Evolutionary conservation across 2,329 filamentous ascomycete genomes (phyloP).

Genomic region (Calonectria pseudoturangicola): DNA sequence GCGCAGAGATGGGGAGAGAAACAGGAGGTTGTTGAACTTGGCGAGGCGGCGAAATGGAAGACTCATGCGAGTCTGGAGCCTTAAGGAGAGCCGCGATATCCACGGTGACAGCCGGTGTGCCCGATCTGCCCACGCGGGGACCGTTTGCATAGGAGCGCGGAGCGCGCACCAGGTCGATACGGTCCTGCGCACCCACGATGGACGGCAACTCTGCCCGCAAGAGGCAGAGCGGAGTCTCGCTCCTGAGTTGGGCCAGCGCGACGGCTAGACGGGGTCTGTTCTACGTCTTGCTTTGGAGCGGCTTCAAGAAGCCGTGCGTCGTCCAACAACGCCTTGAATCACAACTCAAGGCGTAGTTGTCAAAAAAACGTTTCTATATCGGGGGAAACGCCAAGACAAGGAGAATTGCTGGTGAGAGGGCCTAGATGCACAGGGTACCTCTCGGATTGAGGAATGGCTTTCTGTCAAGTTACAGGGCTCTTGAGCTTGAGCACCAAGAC

Average conservation of each 20-base stretch:
- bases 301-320: constrained; percentile 48
- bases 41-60: constrained; percentile 68
- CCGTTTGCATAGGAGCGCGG: constrained; percentile 55
- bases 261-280: constrained; percentile 53
- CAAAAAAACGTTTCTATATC: constrained; percentile 32
- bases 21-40: constrained; percentile 51
- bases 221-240: constrained; percentile 64
- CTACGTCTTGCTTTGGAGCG: constrained; percentile 43
- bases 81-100: constrained; percentile 95
- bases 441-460: constrained; percentile 15
- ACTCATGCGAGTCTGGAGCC: constrained; percentile 83
- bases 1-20: constrained; percentile 14
- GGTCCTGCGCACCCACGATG: constrained; percentile 54
- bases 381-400: constrained; percentile 24
- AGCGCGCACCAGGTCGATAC: constrained; percentile 55
- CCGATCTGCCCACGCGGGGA: constrained; percentile 52
- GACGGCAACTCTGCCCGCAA: constrained; percentile 63
- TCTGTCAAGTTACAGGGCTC: constrained; percentile 27
- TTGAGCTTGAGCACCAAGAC: constrained; percentile 26
- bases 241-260: constrained; percentile 66
- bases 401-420: constrained; percentile 19
- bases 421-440: constrained; percentile 26
- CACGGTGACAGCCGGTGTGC: constrained; percentile 80
- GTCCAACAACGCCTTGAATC: constrained; percentile 44
- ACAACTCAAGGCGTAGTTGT: constrained; percentile 31